phyloP scores from a whole-genome alignment of 208 protist genomes.

The Leptomonas pyrrhocoris region DNA sequence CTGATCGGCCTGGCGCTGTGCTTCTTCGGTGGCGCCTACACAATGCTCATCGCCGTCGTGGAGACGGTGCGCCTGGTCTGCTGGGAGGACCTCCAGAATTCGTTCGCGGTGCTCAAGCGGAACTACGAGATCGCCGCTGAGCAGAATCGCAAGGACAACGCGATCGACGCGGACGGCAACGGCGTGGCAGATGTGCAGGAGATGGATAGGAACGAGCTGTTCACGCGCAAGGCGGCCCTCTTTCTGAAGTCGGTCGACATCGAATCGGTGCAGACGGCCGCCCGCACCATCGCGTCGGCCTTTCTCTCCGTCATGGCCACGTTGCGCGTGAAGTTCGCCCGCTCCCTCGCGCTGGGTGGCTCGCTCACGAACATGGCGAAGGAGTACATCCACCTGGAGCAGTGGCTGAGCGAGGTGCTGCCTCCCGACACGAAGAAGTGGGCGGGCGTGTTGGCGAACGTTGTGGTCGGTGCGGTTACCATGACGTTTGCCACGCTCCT shows the following conservation, averaged over 20 bases:
- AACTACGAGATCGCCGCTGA: slow-evolving; percentile 70
- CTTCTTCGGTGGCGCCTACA: slow-evolving; percentile 86
- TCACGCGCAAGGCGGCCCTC: slow-evolving; percentile 58
- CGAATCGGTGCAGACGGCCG: slow-evolving; percentile 44
- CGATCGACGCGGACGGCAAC: slow-evolving; percentile 47
- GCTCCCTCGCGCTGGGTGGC: slow-evolving; percentile 59
- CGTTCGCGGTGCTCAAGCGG: slow-evolving; percentile 42
- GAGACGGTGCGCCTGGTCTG: slow-evolving; percentile 77
- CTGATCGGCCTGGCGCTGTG: slow-evolving; percentile 69
- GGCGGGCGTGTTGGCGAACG: slow-evolving; percentile 39
- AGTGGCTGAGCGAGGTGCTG: slow-evolving; percentile 50
- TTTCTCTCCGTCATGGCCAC: slow-evolving; percentile 68
- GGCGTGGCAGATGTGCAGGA: slow-evolving; percentile 57
- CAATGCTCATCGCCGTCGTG: slow-evolving; percentile 67
- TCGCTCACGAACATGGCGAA: slow-evolving; percentile 55
- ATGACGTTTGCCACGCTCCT: slow-evolving; percentile 48
- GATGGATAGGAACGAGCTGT: slow-evolving; percentile 43
- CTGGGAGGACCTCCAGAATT: slow-evolving; percentile 61
- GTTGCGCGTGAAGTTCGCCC: slow-evolving; percentile 58
- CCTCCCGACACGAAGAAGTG: slow-evolving; percentile 61
- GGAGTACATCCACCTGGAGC: slow-evolving; percentile 50
- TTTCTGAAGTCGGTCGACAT: slow-evolving; percentile 72
- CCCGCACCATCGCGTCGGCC: slow-evolving; percentile 41
- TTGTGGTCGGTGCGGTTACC: slow-evolving; percentile 32
- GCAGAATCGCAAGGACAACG: slow-evolving; percentile 63